Evolutionary conservation across 2,329 filamentous ascomycete genomes (phyloP).

Genomic region (Leptosphaerulina australis): DNA sequence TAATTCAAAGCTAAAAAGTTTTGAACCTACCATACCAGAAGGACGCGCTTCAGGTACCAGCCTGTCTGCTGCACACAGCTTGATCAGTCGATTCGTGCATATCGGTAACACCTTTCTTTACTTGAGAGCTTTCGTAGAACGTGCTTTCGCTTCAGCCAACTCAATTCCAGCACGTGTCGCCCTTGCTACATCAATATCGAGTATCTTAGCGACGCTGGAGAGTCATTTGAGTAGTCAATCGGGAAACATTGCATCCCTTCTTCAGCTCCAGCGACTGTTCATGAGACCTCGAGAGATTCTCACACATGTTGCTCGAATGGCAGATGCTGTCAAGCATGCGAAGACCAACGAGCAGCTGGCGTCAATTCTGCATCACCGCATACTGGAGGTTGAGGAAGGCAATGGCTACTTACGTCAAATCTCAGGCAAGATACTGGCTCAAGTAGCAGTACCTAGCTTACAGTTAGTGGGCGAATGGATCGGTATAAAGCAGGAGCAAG

Average conservation of each 20-base stretch:
- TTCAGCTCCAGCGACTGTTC: constrained; percentile 51
- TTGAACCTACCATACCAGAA: constrained; percentile 55
- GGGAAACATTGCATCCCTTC: constrained; percentile 38
- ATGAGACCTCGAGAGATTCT: constrained; percentile 60
- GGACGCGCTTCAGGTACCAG: constrained; percentile 60
- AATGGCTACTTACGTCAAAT: constrained; percentile 66
- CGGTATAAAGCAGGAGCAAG: constrained; percentile 61
- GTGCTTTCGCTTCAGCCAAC: constrained; percentile 42
- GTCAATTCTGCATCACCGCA: constrained; percentile 45
- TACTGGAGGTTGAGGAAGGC: constrained; percentile 64
- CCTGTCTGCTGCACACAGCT: constrained; percentile 57
- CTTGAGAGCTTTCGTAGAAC: constrained; percentile 46
- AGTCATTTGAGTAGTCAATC: constrained; percentile 44
- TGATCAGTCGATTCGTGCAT: constrained; percentile 54
- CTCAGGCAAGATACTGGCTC: constrained; percentile 69
- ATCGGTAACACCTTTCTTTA: constrained; percentile 47
- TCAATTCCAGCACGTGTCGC: constrained; percentile 51
- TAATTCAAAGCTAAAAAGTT: constrained; percentile 59
- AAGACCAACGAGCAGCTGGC: constrained; percentile 48
- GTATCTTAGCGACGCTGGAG: constrained; percentile 51
- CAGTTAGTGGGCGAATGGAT: constrained; percentile 75
- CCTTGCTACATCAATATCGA: constrained; percentile 49
- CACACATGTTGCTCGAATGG: constrained; percentile 58
- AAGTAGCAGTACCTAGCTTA: constrained; percentile 70
- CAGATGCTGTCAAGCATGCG: constrained; percentile 53